phyloP scores from a whole-genome alignment of 495 filamentous ascomycete genomes.

The Annulohypoxylon maeteangense region DNA sequence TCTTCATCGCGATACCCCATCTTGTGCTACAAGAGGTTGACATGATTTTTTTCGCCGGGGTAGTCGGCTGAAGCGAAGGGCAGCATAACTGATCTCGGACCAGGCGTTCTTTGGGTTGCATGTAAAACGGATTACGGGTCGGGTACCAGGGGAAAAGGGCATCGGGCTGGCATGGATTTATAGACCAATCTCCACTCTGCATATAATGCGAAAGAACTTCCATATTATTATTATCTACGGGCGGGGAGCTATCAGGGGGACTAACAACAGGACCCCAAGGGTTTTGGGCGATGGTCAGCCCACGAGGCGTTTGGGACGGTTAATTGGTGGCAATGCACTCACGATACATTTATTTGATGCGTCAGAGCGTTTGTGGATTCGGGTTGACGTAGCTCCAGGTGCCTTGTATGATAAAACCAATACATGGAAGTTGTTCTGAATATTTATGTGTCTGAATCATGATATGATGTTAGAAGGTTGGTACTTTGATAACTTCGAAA shows the following conservation, averaged over 20 bases:
- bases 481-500: too few relatives aligned
- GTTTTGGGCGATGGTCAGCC: constrained; percentile 18
- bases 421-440: constrained; percentile 36
- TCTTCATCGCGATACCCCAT: constrained; percentile 54
- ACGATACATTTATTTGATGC: constrained; percentile 5
- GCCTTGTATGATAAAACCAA: constrained; percentile 39
- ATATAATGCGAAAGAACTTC: constrained; percentile 46
- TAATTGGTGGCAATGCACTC: constrained; percentile 20
- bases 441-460: background rate
- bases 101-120: constrained; percentile 41
- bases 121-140: constrained; percentile 35
- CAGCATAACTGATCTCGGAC: constrained; percentile 21
- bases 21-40: constrained; percentile 39
- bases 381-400: constrained; percentile 9
- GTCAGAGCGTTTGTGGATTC: constrained; percentile 6
- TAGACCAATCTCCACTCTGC: constrained; percentile 52
- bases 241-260: constrained; percentile 7
- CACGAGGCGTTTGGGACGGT: constrained; percentile 17
- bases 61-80: constrained; percentile 43
- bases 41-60: constrained; percentile 32
- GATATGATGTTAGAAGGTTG: background rate
- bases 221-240: constrained; percentile 21
- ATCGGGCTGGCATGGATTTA: constrained; percentile 44
- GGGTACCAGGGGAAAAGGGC: constrained; percentile 37
- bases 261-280: constrained; percentile 7